Evolutionary conservation across 2,329 filamentous ascomycete species (phyloP), one percentile per base, ranked within the genome.

Genomic region (Alternaria panax): DNA sequence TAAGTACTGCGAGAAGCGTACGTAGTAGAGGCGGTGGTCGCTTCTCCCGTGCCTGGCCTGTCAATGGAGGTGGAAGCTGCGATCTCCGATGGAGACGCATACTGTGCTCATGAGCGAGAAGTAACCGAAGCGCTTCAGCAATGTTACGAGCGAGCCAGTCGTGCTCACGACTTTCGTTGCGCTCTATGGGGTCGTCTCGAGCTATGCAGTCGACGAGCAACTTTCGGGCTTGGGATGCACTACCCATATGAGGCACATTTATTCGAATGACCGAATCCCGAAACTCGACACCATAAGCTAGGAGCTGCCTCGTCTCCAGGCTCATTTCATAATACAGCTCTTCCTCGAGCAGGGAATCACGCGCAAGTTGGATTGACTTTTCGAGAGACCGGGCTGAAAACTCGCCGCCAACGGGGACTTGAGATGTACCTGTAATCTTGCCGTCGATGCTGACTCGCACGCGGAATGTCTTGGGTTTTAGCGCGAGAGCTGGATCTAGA

Each of bases 301-400:
- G 84, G 22, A 97, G 82, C 0, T 85, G 84, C 16, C 93, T 89
- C 0, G 91, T 88, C 78, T 99, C 95, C 18, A 92, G 86, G 52
- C 90, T 89, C 60, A 98, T 83, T 78, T 99, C 95, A 68, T 96
- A 89, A 85, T 93, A 97, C 2, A 99, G 81, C 74, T 99, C 95
- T 72, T 93, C 89, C 27, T 91, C 88, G 69, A 92, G 93, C 20
- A 94, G 84, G 50, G 90, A 92, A 75, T 95, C 90, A 57, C 92
- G 85, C 2, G 92, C 90, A 68, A 91, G 87, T 18, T 89, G 86
- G 30, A 96, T 91, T 9, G 88, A 85, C 28, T 87, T 83, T 65
- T 92, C 87, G 8, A 93, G 80, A 1, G 85, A 82, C 2, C 84
- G 82, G 36, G 89, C 85, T 5, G 69, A 62, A n/a, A 70, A 28